These are phyloP conservation scores for Nosema bombycis DNA, from an alignment of 371 early-diverging fungal genomes.

Conservation along the genomic window DNA sequence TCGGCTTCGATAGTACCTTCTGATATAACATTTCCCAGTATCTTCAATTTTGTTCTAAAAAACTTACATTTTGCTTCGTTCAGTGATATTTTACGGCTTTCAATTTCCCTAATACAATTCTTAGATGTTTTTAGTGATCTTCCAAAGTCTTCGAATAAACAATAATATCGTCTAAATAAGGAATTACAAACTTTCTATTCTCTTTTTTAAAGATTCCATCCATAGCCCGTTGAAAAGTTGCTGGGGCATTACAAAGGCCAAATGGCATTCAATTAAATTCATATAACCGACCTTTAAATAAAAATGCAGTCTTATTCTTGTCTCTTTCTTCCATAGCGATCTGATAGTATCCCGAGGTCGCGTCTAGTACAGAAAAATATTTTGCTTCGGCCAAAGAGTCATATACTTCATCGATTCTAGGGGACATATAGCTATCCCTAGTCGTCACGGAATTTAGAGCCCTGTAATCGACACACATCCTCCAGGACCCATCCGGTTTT, in stretches of 20 bases:
- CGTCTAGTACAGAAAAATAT: slow-evolving; percentile 45
- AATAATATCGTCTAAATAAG: slow-evolving; percentile 21
- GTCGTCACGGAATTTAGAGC: slow-evolving; percentile 11
- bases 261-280: slow-evolving; percentile 35
- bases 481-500: slow-evolving; percentile 7
- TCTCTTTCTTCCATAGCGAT: slow-evolving; percentile 49
- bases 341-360: slow-evolving; percentile 9
- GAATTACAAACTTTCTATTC: not conserved
- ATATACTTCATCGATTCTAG: slow-evolving; percentile 29
- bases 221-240: slow-evolving; percentile 22
- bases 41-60: slow-evolving; percentile 34
- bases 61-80: slow-evolving; percentile 29
- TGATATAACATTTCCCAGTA: slow-evolving; percentile 31
- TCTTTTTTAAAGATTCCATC: slow-evolving; percentile 24
- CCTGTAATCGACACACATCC: slow-evolving; percentile 25
- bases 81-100: slow-evolving; percentile 1
- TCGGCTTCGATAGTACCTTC: slow-evolving; percentile 8
- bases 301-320: slow-evolving; percentile 64
- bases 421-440: slow-evolving; percentile 24
- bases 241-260: slow-evolving; percentile 4
- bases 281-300: slow-evolving; percentile 30
- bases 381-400: slow-evolving; percentile 48
- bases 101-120: slow-evolving; percentile 7
- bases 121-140: slow-evolving; percentile 36
- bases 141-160: slow-evolving; percentile 17